Conservation (phyloP, 129 eudicot species). For the Heracleum sosnowskyi region DNA sequence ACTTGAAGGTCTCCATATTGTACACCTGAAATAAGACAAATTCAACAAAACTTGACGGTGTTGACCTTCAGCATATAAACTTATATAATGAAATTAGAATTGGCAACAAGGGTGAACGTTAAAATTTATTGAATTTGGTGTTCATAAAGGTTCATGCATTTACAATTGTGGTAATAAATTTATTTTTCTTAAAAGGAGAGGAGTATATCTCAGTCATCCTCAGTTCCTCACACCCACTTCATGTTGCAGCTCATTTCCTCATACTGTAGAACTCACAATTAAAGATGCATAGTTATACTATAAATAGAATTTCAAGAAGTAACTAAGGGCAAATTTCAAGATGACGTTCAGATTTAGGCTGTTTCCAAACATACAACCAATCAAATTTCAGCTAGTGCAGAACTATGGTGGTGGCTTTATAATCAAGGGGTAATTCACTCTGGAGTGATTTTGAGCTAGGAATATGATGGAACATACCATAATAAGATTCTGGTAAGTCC, state of each 20-base stretch:
- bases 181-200: background rate
- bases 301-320: too few species aligned
- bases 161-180: background rate
- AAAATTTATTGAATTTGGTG: background rate
- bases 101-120: background rate
- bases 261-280: too few species aligned
- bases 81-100: background rate
- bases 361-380: too few species aligned
- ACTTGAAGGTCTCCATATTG: constrained; percentile 83
- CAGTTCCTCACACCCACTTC: background rate
- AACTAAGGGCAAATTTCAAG: too few species aligned
- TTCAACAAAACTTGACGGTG: constrained; percentile 1
- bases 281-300: too few species aligned
- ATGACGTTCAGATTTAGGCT: too few species aligned
- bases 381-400: too few species aligned
- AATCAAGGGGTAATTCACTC: too few species aligned
- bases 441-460: too few species aligned
- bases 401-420: too few species aligned
- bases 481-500: too few species aligned
- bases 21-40: constrained; percentile 45
- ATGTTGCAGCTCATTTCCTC: background rate
- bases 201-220: background rate
- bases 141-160: background rate
- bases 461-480: too few species aligned
- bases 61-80: background rate